Base-by-base conservation (phyloP, 768 basidiomycete species). In the Lyophyllum atratum region DNA sequence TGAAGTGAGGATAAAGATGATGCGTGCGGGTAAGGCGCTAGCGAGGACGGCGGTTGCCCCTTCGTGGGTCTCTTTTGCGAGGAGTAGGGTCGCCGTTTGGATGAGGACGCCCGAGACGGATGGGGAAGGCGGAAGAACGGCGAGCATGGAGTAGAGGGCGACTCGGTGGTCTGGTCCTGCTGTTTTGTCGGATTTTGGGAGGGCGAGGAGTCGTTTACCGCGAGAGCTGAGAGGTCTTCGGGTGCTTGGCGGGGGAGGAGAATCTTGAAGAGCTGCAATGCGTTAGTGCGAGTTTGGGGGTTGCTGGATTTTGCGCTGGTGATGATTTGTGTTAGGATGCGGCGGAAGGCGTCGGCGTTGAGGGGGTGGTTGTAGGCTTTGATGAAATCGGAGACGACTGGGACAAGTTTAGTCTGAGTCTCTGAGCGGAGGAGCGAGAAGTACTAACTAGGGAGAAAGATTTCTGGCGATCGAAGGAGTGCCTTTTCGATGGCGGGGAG, bases 101-200 rank as follows among this genome's bases (percentile, higher is more conserved):
- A 93, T 83, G 1, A 86, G 71, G 0, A 71, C 58, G 2, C 74
- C 62, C 15, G 81, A 80, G 33, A 76, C 64, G 11, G 55, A 66
- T 12, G 63, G 40, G 4, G 82, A 82, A 3, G 87, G 77, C 0
- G 75, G 70, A 1, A 94, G 59, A 49, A 66, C 66, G 2, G 79
- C 72, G 1, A 94, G 78, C 86, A 98, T 93, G 1, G 84, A 80
- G 72, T 93, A 95, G 9, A 98, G 76, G 0, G 89, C 78, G 4
- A 86, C 70, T 15, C 95, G 86, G 68, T 98, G 94, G 54, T 96
- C 96, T 2, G 90, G 82, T 1, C 93, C 93, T 0, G 87, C 75
- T 0, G 94, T 92, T 76, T 97, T 99, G 21, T 93, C 90, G 0
- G 86, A 71, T 63, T 89, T 87, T 1, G 93, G 90, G 0, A 93